A percentile compares a stretch with the other conserved stretches of the same genome.
These are phyloP conservation scores for Helicocarpus griseus DNA, from an alignment of 2,329 filamentous ascomycete genomes.

Conservation along the genomic window DNA sequence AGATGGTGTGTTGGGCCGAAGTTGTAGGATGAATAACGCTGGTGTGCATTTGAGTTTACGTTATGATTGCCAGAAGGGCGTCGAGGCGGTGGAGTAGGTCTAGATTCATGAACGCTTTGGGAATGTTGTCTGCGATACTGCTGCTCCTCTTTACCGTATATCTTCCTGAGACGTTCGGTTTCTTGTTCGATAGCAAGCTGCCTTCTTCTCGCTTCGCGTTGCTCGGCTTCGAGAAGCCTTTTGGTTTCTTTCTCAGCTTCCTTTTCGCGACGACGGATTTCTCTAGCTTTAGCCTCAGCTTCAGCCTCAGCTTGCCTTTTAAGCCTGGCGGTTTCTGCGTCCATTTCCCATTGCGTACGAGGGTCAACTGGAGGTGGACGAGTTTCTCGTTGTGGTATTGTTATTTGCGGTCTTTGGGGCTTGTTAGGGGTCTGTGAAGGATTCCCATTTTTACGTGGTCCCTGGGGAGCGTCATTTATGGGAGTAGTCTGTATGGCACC, in stretches of 20 bases:
- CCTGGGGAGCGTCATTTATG: neutral
- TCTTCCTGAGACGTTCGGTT: conserved; percentile 57
- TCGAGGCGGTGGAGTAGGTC: conserved; percentile 15
- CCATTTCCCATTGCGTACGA: conserved; percentile 43
- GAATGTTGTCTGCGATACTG: conserved; percentile 17
- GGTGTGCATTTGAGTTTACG: conserved; percentile 1
- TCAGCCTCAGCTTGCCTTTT: conserved; percentile 33
- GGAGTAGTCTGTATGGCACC: conserved; percentile 9
- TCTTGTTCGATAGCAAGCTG: conserved; percentile 61
- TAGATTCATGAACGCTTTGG: conserved; percentile 3
- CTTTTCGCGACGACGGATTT: conserved; percentile 38
- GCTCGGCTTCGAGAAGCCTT: conserved; percentile 44
- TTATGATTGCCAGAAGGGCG: conserved; percentile 5
- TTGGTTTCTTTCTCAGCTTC: conserved; percentile 44
- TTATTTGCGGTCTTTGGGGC: conserved; percentile 18
- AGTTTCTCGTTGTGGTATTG: conserved; percentile 14
- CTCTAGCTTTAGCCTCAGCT: conserved; percentile 33
- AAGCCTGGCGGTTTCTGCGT: conserved; percentile 40
- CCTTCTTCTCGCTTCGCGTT: conserved; percentile 41
- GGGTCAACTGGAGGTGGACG: conserved; percentile 38
- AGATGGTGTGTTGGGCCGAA: conserved; percentile 6
- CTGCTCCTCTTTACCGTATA: conserved; percentile 43
- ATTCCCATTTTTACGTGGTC: neutral
- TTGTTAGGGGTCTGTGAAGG: conserved; percentile 16
- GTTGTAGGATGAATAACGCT: conserved; percentile 16